These are phyloP conservation scores for Pestalotiopsis sp. DNA, from an alignment of 2,329 filamentous ascomycete species.

Conservation along the genomic window DNA sequence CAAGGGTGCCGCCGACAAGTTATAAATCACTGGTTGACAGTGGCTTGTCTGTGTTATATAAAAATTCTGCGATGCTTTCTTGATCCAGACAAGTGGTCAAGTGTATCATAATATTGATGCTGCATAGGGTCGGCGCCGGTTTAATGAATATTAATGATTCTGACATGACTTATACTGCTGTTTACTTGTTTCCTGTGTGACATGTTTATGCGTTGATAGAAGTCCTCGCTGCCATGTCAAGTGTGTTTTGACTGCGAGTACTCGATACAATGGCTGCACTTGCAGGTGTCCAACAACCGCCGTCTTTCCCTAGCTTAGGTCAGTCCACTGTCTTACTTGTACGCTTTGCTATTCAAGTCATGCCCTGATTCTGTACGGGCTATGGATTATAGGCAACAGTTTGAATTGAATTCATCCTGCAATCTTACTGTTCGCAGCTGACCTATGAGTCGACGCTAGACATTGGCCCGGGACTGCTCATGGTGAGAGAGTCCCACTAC, in stretches of 20 bases:
- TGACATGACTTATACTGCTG: not conserved
- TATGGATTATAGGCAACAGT: too few species aligned
- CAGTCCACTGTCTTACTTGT: too few species aligned
- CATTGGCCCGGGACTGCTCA: not conserved
- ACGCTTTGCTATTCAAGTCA: too few species aligned
- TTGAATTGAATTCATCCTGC: not conserved
- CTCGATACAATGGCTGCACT: too few species aligned
- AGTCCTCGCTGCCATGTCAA: too few species aligned
- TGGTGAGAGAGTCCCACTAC: not conserved
- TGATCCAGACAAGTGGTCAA: not conserved
- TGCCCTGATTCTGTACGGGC: too few species aligned
- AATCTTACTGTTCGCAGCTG: not conserved
- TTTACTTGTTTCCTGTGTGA: not conserved
- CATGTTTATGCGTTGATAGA: too few species aligned
- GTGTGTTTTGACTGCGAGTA: too few species aligned
- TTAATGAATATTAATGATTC: not conserved
- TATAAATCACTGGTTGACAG: slow-evolving; percentile 10
- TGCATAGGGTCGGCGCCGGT: slow-evolving; percentile 3
- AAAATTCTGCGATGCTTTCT: not conserved
- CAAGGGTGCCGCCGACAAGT: slow-evolving; percentile 13
- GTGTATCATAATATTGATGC: slow-evolving; percentile 3
- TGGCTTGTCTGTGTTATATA: not conserved
- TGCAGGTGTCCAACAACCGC: too few species aligned
- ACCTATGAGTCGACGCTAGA: slow-evolving; percentile 8
- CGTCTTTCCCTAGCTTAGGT: too few species aligned